phyloP scores from a whole-genome alignment of 192 early-diverging fungal genomes.

The Cladochytrium replicatum region DNA sequence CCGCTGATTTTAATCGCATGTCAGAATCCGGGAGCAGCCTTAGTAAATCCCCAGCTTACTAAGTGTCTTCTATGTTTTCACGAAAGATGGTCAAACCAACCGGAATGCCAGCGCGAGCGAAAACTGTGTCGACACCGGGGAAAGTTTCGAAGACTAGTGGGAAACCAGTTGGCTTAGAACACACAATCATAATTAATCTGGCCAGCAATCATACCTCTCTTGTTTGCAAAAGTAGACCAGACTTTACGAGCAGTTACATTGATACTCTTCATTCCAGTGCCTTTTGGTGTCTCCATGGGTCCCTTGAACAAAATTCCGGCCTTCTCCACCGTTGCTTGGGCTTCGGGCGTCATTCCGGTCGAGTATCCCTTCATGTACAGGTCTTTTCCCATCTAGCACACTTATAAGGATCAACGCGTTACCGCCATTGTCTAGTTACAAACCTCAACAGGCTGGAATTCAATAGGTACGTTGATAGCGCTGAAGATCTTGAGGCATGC shows the following conservation, averaged over 20 bases:
- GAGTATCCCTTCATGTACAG: constrained; percentile 7
- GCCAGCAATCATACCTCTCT: too few species aligned
- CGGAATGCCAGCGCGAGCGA: constrained; percentile 54
- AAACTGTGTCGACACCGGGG: constrained; percentile 77
- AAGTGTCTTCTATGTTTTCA: constrained; percentile 67
- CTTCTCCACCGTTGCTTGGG: constrained; percentile 11
- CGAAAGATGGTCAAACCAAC: constrained; percentile 14
- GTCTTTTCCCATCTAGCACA: constrained; percentile 18
- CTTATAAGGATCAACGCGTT: too few species aligned
- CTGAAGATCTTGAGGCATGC: constrained; percentile 75
- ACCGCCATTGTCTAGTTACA: too few species aligned
- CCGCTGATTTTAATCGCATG: too few species aligned
- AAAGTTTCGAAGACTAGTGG: constrained; percentile 42
- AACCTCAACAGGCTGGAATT: constrained; percentile 14
- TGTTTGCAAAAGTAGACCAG: constrained; percentile 16
- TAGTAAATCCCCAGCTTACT: too few species aligned
- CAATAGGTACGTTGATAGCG: constrained; percentile 58
- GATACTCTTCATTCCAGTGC: constrained; percentile 17
- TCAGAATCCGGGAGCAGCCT: too few species aligned
- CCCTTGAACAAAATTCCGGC: constrained; percentile 17
- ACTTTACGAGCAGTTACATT: constrained; percentile 17
- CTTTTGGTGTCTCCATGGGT: constrained; percentile 20
- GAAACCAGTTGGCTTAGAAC: too few species aligned
- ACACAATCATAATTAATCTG: too few species aligned
- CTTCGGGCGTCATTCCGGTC: constrained; percentile 17